Evolutionary conservation across 192 early-diverging fungal species (phyloP), one percentile per base, ranked within the genome.

Genomic region (Gamsiella multidivaricata): DNA sequence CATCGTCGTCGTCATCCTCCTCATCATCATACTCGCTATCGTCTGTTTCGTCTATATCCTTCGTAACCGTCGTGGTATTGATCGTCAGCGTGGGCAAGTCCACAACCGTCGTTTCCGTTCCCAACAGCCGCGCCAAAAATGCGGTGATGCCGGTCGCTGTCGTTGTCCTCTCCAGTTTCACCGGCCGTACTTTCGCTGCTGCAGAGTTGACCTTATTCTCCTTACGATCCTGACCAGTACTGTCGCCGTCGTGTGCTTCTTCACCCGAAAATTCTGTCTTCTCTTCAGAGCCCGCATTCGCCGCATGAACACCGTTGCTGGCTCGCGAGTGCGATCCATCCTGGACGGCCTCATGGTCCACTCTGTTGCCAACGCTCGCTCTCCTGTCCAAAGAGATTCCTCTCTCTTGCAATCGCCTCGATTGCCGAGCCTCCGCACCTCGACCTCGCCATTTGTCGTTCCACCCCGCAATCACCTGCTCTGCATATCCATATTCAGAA

Each of bases 401-500:
- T 11, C 54, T 43, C 11, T 47, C 39, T 0, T 65, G 43, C 5
- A 69, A 22, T 22, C 74, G 65, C 12, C 54, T 32, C 4, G 74
- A 43, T 32, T 61, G 55, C 15, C 74, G n/a, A n/a, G 49, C 50
- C 36, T 64, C 61, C 1, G 34, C 36, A 26, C 49, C 53, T 5
- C 61, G 51, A 3, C 59, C 66, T 20, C 41, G 62, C 74, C 74
- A 78, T n/a, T 64, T 78, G 25, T 69, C 60, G 33, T 78, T 69
- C 74, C 74, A 78, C n/a, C 69, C 54, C 12, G 66, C 55, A 53
- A 78, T 78, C 15, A 78, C 61, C 29, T 78, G 60, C 39, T 78
- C 74, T 5, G 65, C 74, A 53, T 78, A 69, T n/a, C 65, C 74
- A 52, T 69, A 78, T 0, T 61, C 74, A 29, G 54, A 60, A 0